Percentiles rank a stretch among this genome's conserved stretches.
Evolutionary conservation across 805 yeast species (phyloP).

Genomic region (Cyberlindnera japonica): DNA sequence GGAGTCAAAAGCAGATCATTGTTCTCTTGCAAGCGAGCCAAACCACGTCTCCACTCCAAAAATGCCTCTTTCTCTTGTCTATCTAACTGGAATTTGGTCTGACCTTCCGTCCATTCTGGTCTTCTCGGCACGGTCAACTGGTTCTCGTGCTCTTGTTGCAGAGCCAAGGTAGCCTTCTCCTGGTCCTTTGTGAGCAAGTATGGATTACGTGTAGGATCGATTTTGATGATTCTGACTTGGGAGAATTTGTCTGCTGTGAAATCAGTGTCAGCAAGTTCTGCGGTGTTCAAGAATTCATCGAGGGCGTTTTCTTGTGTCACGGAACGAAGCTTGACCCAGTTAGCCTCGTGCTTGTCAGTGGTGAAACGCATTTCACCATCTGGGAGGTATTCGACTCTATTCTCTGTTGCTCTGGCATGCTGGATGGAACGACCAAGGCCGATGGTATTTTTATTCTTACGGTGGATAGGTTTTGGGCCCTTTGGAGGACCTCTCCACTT

Average conservation of each 20-base stretch:
- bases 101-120: conserved; percentile 76
- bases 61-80: conserved; percentile 87
- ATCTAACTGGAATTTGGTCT: conserved; percentile 74
- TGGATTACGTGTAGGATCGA: conserved; percentile 54
- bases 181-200: conserved; percentile 65
- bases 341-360: conserved; percentile 76
- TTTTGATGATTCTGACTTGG: conserved; percentile 78
- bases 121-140: conserved; percentile 87
- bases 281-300: conserved; percentile 93
- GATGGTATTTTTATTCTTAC: conserved; percentile 75
- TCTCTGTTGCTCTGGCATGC: conserved; percentile 66
- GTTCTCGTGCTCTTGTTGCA: conserved; percentile 64
- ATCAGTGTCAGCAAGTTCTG: conserved; percentile 93
- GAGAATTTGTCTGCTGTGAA: conserved; percentile 87
- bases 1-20: conserved; percentile 89
- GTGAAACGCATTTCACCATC: conserved; percentile 90
- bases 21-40: conserved; percentile 80
- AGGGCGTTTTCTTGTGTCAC: conserved; percentile 92
- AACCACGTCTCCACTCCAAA: conserved; percentile 87
- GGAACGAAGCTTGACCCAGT: conserved; percentile 87
- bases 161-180: conserved; percentile 52
- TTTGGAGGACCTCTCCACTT: conserved; percentile 79
- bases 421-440: conserved; percentile 85
- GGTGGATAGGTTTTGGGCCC: conserved; percentile 88
- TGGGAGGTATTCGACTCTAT: conserved; percentile 66